Conservation (phyloP, 2,329 filamentous ascomycete genomes). For the Penicillium sp. region DNA sequence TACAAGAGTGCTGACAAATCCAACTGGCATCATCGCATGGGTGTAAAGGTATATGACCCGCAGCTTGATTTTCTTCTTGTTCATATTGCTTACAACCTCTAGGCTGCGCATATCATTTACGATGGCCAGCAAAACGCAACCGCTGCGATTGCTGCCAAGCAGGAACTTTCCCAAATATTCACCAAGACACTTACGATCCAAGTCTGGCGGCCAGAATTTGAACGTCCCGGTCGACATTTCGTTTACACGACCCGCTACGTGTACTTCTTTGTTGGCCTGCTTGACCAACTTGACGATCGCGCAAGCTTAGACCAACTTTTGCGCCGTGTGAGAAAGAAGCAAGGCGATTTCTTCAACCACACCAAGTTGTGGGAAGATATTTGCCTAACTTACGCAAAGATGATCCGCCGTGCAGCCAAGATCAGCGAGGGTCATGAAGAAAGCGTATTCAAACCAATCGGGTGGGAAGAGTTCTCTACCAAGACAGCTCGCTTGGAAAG, state of each 20-base stretch:
- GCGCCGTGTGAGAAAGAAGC: conserved; percentile 75
- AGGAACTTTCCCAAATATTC: conserved; percentile 80
- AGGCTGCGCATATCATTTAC: conserved; percentile 60
- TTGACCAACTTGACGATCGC: conserved; percentile 73
- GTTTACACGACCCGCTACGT: conserved; percentile 88
- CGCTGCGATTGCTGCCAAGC: conserved; percentile 63
- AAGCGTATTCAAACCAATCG: conserved; percentile 61
- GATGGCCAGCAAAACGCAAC: conserved; percentile 53
- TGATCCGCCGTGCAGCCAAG: conserved; percentile 57
- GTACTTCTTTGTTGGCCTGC: conserved; percentile 72
- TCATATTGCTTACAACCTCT: conserved; percentile 38
- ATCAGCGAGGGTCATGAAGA: conserved; percentile 64
- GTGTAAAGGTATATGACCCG: conserved; percentile 61
- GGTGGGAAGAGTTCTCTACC: conserved; percentile 62
- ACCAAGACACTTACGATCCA: conserved; percentile 94
- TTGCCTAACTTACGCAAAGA: conserved; percentile 56
- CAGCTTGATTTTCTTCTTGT: neutral
- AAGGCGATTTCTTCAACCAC: conserved; percentile 69
- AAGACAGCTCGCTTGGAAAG: conserved; percentile 59
- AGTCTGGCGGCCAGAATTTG: conserved; percentile 90
- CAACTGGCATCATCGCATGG: conserved; percentile 93
- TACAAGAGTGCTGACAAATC: conserved; percentile 75
- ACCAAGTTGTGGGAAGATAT: conserved; percentile 62
- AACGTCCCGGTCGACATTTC: conserved; percentile 80
- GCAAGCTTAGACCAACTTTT: conserved; percentile 73